A percentile compares a stretch with the other conserved stretches of the same genome.
Evolutionary conservation across 2,329 filamentous ascomycete genomes (phyloP).

Genomic region (Elsinoe australis): DNA sequence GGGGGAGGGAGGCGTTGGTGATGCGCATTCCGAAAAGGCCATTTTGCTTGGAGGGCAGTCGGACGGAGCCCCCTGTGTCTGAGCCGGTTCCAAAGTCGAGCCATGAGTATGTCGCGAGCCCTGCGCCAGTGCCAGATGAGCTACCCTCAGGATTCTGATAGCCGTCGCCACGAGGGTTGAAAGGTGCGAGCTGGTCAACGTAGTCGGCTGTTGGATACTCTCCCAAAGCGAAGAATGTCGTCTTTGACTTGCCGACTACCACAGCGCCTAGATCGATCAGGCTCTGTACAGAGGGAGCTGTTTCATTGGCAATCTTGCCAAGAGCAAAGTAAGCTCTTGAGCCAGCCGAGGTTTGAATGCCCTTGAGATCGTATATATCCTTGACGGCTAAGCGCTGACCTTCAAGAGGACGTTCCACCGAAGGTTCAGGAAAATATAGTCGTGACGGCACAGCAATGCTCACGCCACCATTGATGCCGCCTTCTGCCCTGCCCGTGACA

Average conservation of each 20-base stretch:
- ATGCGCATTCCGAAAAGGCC: background rate
- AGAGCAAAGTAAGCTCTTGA: constrained; percentile 29
- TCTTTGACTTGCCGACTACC: constrained; percentile 32
- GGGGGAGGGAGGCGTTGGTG: background rate
- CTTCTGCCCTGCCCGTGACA: background rate
- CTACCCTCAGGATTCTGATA: background rate
- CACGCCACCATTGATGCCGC: background rate
- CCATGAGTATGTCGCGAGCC: constrained; percentile 36
- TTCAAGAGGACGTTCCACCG: constrained; percentile 30
- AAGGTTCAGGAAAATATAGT: constrained; percentile 28
- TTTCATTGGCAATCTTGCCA: constrained; percentile 24
- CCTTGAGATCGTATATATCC: constrained; percentile 33
- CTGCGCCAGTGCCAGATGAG: constrained; percentile 29
- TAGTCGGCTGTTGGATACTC: constrained; percentile 21
- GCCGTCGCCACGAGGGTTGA: constrained; percentile 33
- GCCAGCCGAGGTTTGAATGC: constrained; percentile 31
- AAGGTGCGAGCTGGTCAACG: constrained; percentile 28
- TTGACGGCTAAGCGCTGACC: constrained; percentile 33
- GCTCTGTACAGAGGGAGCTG: constrained; percentile 30
- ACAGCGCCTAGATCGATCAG: constrained; percentile 32
- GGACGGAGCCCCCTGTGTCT: constrained; percentile 23
- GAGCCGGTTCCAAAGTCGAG: constrained; percentile 35
- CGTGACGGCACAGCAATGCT: constrained; percentile 34
- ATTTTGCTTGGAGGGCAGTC: background rate
- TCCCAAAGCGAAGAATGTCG: constrained; percentile 30